A percentile compares a stretch with the other conserved stretches of the same genome.
Conservation (phyloP, 2,329 filamentous ascomycete genomes). For the Paecilomyces variotii region DNA sequence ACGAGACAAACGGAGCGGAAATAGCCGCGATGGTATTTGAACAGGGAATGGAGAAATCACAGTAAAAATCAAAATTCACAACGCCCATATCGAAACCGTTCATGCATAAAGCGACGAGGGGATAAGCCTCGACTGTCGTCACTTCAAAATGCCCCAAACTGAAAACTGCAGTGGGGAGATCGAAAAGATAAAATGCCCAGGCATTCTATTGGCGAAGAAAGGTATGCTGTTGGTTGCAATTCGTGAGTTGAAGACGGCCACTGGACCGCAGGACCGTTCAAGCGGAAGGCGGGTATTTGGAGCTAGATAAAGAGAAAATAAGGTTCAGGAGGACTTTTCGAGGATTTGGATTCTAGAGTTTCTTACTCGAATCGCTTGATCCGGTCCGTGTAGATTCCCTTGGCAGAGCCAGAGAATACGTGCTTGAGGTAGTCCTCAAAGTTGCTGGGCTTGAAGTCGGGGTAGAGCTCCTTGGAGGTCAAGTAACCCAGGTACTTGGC, state of each 20-base stretch:
- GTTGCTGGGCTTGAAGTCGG: conserved; percentile 37
- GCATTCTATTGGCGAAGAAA: neutral
- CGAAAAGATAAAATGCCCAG: neutral
- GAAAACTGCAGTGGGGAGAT: neutral
- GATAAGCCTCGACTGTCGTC: neutral
- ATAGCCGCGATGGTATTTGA: neutral
- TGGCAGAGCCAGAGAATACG: conserved; percentile 34
- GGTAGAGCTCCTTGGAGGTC: conserved; percentile 46
- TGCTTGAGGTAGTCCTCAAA: conserved; percentile 35
- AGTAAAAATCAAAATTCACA: neutral
- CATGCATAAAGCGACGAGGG: neutral
- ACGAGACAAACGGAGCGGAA: neutral
- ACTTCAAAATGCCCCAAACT: neutral
- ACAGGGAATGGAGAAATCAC: neutral
- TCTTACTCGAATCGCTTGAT: conserved; percentile 16
- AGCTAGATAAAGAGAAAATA: neutral
- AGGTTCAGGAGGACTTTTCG: conserved; percentile 18
- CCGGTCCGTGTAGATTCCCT: conserved; percentile 29
- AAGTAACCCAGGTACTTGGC: conserved; percentile 50
- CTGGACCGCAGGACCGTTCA: neutral
- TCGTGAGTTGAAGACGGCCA: neutral
- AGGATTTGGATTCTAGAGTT: conserved; percentile 28
- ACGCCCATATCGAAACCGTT: neutral
- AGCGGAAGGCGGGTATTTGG: neutral
- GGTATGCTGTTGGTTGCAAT: neutral